phyloP scores from a whole-genome alignment of 345 rosid genomes.

The Bruguiera gymnorhiza region DNA sequence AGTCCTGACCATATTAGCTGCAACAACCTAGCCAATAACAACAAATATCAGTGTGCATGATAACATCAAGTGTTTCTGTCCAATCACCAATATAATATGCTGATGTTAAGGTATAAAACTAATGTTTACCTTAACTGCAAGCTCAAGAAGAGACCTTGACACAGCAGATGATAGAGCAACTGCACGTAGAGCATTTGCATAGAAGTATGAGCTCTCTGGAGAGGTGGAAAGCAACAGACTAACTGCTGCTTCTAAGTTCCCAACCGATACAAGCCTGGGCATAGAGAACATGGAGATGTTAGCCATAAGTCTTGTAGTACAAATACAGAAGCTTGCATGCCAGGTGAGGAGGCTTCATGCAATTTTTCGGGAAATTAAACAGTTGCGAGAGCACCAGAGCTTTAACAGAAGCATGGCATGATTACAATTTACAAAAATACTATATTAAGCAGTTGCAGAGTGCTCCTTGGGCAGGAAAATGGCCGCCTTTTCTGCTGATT shows the following conservation, averaged over 20 bases:
- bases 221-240: constrained; percentile 85
- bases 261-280: constrained; percentile 81
- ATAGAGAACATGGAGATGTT: constrained; percentile 13
- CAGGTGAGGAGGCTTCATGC: background rate
- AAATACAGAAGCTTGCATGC: constrained; percentile 10
- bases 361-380: too few relatives aligned
- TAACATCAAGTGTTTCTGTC: too few relatives aligned
- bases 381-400: too few relatives aligned
- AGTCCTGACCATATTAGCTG: constrained; percentile 95
- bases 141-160: constrained; percentile 91
- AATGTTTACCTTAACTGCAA: constrained; percentile 78
- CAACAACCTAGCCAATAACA: constrained; percentile 62
- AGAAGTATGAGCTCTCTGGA: constrained; percentile 89
- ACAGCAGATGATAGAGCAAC: constrained; percentile 97
- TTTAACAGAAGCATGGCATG: too few relatives aligned
- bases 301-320: constrained; percentile 4
- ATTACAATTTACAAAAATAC: too few relatives aligned
- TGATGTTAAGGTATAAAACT: background rate
- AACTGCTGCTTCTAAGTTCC: constrained; percentile 95
- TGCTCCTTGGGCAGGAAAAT: too few relatives aligned
- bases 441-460: too few relatives aligned
- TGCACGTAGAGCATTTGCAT: constrained; percentile 91
- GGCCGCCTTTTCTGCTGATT: too few relatives aligned
- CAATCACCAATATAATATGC: constrained; percentile 3
- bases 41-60: background rate